Base-by-base conservation (phyloP, 495 filamentous ascomycete species). In the Annulohypoxylon stygium region DNA sequence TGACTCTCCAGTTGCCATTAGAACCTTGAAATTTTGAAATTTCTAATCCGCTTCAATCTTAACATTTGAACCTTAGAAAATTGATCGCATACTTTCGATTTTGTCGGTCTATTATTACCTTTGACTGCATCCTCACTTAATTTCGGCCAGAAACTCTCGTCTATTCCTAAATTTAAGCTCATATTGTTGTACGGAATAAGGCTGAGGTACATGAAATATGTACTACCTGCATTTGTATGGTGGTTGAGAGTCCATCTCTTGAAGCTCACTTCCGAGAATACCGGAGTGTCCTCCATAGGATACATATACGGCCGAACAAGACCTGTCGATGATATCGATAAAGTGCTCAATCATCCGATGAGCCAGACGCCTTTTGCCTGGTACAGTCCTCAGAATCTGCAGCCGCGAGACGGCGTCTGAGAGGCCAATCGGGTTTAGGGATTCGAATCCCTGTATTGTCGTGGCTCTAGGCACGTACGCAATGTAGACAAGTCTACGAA, bases 351-450 rank as follows among this genome's bases (percentile, higher is more conserved):
- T 18, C 53, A 57, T 57, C 23, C 18, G 23, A 26, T 53, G 45
- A 39, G 45, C 54, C 43, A 37, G 43, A 66, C 51, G 37, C 37
- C 34, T 54, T 12, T 25, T 51, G 48, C 48, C 9, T 51, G 18
- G 20, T 11, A 51, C 12, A 33, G 26, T 34, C 41, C 67, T 63
- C 67, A 59, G 59, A 69, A 57, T 57, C 60, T 69, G 60, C 51
- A 63, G 30, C 67, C 61, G 45, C 61, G 53, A 70, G 67, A 69
- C 59, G 39, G 50, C 37, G 43, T 58, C 18, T 58, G 39, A 43
- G 41, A 34, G 23, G 26, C 61, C 70, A 68, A 69, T 69, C 58
- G 61, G 61, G 41, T n/a, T 53, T 34, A 18, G 45, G 59, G 65
- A 69, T 69, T 45, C 11, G 10, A 48, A 69, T 55, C 45, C 70